phyloP scores from a whole-genome alignment of 106 monocot genomes.

The Phalaenopsis equestris region DNA sequence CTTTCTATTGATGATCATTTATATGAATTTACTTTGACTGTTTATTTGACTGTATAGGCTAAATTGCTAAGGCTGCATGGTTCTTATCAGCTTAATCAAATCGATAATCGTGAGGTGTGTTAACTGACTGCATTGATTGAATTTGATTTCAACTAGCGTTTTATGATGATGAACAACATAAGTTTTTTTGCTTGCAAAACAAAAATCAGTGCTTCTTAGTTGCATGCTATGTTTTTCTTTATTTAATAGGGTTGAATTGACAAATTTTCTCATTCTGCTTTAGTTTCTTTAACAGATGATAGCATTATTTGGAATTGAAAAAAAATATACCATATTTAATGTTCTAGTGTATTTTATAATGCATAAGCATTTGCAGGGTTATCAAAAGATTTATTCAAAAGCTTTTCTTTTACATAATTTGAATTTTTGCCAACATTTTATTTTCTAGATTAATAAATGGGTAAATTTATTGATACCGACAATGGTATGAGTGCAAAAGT shows the following conservation, averaged over 20 bases:
- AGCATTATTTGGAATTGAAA: neutral
- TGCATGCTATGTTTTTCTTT: neutral
- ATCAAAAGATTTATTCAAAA: neutral
- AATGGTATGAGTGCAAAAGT: no score
- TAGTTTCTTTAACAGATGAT: neutral
- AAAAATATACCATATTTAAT: neutral
- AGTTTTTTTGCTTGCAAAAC: neutral
- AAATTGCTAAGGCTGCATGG: conserved; percentile 90
- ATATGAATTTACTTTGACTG: neutral
- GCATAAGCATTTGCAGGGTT: neutral
- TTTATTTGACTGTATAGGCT: conserved; percentile 38
- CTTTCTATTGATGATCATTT: neutral
- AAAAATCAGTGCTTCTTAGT: neutral
- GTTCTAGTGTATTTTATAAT: neutral
- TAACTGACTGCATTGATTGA: neutral
- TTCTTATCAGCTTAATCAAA: conserved; percentile 84
- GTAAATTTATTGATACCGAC: neutral
- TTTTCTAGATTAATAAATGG: neutral
- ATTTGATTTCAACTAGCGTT: neutral
- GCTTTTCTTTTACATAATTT: neutral
- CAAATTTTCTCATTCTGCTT: neutral
- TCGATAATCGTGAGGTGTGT: conserved; percentile 87
- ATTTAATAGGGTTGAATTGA: neutral
- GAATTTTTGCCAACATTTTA: neutral
- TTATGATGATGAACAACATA: neutral